A percentile compares a stretch with the other conserved stretches of the same genome.
Conservation (phyloP, 495 filamentous ascomycete genomes). For the Xylaria acuta region DNA sequence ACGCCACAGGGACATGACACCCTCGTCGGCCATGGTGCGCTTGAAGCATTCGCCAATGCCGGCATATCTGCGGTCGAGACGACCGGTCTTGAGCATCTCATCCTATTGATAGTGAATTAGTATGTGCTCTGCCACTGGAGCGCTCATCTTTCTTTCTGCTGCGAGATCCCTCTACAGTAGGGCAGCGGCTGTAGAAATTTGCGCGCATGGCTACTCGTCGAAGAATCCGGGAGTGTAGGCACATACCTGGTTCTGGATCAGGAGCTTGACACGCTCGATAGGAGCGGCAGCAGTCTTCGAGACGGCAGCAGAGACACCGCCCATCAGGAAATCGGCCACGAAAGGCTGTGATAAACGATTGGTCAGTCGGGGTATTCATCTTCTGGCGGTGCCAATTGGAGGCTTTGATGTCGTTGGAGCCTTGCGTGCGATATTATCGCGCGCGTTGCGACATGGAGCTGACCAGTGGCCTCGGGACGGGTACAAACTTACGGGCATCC, state of each 20-base stretch:
- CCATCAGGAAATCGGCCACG: conserved; percentile 95
- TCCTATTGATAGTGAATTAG: conserved; percentile 63
- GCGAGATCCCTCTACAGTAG: not conserved
- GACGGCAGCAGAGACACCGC: conserved; percentile 99
- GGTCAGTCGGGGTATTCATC: not conserved
- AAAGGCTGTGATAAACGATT: conserved; percentile 54
- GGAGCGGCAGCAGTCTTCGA: conserved; percentile 99
- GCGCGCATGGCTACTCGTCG: not conserved
- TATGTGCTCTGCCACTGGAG: not conserved
- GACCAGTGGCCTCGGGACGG: conserved; percentile 24
- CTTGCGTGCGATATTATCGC: conserved; percentile 5
- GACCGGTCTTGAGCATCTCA: conserved; percentile 99
- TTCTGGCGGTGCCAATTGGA: conserved; percentile 7
- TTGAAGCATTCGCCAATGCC: conserved; percentile 95
- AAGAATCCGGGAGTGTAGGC: not conserved
- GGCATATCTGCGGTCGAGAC: conserved; percentile 95
- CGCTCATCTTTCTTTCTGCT: not conserved
- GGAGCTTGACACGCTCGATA: conserved; percentile 99
- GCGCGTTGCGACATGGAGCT: conserved; percentile 5
- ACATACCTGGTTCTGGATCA: conserved; percentile 99
- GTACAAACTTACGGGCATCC: conserved; percentile 77
- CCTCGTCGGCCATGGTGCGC: conserved; percentile 84
- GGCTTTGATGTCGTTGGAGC: not conserved
- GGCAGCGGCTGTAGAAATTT: not conserved
- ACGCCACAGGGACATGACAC: conserved; percentile 89